A percentile compares a stretch with the other conserved stretches of the same genome.
Evolutionary conservation across 164 flowering plant species (phyloP).

Genomic region (Umbellularia californica): DNA sequence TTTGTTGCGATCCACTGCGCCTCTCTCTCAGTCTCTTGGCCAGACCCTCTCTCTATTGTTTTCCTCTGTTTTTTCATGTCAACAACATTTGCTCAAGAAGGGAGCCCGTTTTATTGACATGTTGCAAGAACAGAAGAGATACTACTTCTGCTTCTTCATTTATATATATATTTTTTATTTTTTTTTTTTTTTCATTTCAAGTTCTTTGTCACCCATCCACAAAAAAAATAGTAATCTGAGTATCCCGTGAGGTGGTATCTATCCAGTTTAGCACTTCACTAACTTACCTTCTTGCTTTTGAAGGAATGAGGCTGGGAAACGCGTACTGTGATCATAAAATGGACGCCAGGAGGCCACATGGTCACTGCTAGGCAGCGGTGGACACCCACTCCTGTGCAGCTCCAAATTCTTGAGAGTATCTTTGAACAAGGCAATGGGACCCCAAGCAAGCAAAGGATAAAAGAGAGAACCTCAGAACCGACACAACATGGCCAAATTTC

Average conservation of each 20-base stretch:
- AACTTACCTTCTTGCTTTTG: conserved; percentile 5
- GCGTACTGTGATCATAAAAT: conserved; percentile 73
- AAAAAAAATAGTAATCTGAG: not conserved
- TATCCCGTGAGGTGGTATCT: not conserved
- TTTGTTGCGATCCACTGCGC: too few relatives aligned
- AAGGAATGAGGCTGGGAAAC: conserved; percentile 83
- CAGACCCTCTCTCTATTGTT: too few relatives aligned
- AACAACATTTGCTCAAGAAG: too few relatives aligned
- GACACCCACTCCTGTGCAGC: conserved; percentile 95
- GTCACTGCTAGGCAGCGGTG: conserved; percentile 93
- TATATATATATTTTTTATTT: too few relatives aligned
- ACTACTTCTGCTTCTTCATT: not conserved
- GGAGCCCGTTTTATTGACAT: not conserved
- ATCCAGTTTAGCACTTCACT: not conserved
- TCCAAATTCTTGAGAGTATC: conserved; percentile 85
- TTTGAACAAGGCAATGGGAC: conserved; percentile 95
- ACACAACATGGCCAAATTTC: conserved; percentile 84
- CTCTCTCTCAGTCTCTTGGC: too few relatives aligned
- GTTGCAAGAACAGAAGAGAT: not conserved
- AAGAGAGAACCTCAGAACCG: conserved; percentile 60
- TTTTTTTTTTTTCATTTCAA: too few relatives aligned
- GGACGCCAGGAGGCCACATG: conserved; percentile 67
- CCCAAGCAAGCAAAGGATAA: conserved; percentile 87
- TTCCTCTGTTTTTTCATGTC: too few relatives aligned
- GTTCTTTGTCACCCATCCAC: not conserved